Percentiles rank a stretch among this genome's conserved stretches.
Evolutionary conservation across 768 basidiomycete genomes (phyloP).

Genomic region (Russula ochroleuca): DNA sequence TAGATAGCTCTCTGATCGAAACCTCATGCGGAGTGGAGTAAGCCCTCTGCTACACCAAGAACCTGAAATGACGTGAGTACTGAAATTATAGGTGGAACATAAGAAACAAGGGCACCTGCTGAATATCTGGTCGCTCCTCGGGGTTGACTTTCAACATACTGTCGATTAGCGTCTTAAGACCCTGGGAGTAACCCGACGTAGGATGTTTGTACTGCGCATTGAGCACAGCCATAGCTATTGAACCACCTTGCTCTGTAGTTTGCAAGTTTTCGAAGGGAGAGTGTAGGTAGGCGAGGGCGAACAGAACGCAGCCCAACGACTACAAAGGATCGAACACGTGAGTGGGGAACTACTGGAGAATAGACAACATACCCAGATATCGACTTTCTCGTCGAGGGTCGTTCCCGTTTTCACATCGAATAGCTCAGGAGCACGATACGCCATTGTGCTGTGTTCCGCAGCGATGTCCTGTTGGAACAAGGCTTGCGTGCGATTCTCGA

Average conservation of each 20-base stretch:
- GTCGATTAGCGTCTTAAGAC: constrained; percentile 77
- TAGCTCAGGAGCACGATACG: constrained; percentile 94
- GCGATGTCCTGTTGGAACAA: constrained; percentile 94
- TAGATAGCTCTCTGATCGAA: not conserved
- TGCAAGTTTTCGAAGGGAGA: constrained; percentile 94
- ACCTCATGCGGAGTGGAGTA: constrained; percentile 10
- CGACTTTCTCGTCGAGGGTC: constrained; percentile 88
- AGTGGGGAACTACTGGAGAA: not conserved
- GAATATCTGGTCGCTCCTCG: constrained; percentile 77
- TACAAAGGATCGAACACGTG: constrained; percentile 33
- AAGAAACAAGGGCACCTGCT: constrained; percentile 51
- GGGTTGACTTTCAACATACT: constrained; percentile 81
- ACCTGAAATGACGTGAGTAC: constrained; percentile 43
- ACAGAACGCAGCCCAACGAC: constrained; percentile 95
- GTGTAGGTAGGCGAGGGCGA: constrained; percentile 89
- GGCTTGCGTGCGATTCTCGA: constrained; percentile 83
- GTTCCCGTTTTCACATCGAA: constrained; percentile 95
- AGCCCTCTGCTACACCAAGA: constrained; percentile 44
- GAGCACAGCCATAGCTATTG: constrained; percentile 95
- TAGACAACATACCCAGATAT: constrained; percentile 75
- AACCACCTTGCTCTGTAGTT: constrained; percentile 91
- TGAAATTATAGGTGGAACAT: constrained; percentile 1
- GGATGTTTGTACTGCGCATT: constrained; percentile 93
- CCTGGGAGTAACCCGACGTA: constrained; percentile 78
- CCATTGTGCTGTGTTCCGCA: constrained; percentile 98